Evolutionary conservation across 1,284 basidiomycete species (phyloP).

Genomic region (Ustilago sp.): DNA sequence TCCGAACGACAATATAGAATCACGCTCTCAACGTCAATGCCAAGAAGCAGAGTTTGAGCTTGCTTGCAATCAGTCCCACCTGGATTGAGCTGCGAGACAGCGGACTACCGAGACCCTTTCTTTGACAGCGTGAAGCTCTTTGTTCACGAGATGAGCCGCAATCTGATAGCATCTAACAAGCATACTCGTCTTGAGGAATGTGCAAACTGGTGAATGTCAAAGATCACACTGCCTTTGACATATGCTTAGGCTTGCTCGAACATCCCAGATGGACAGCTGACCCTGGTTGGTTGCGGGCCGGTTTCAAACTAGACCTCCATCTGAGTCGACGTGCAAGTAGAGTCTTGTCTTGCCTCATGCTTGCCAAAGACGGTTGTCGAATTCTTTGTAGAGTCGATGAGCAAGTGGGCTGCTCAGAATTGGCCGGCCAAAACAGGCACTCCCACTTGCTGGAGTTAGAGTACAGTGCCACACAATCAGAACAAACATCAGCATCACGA

Average conservation of each 20-base stretch:
- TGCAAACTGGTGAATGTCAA: no score
- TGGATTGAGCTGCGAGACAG: not conserved
- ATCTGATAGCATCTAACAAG: not conserved
- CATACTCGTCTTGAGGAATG: not conserved
- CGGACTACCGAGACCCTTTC: not conserved
- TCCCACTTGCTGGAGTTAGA: not conserved
- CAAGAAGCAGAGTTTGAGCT: slow-evolving; percentile 1
- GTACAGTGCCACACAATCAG: not conserved
- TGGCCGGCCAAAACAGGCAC: not conserved
- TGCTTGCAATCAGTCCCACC: slow-evolving; percentile 1
- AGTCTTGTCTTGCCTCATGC: not conserved
- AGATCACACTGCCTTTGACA: no score
- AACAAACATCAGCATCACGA: not conserved
- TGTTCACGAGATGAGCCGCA: not conserved
- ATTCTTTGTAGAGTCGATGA: not conserved
- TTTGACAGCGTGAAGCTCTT: not conserved
- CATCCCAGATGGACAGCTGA: not conserved
- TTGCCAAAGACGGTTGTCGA: not conserved
- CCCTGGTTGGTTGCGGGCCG: slow-evolving; percentile 22
- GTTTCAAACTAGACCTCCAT: slow-evolving; percentile 9
- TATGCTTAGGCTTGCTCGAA: not conserved
- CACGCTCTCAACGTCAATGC: not conserved
- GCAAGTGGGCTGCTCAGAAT: slow-evolving; percentile 4
- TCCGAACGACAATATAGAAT: not conserved
- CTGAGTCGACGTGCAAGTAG: not conserved